Percentiles rank a stretch among this genome's conserved stretches.
Conservation (phyloP, 257 asterid genomes). For the Solanum pimpinellifolium region DNA sequence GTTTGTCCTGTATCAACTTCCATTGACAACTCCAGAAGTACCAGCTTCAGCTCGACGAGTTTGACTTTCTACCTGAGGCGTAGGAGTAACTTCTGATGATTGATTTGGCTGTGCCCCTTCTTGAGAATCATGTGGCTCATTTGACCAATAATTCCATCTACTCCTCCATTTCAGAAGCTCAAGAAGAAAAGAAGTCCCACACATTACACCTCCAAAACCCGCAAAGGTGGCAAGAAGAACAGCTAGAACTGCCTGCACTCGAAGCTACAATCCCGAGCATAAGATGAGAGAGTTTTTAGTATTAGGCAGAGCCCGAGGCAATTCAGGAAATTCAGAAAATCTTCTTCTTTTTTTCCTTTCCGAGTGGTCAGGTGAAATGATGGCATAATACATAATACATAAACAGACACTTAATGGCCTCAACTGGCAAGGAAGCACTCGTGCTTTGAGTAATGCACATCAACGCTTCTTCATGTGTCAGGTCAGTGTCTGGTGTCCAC, state of each 20-base stretch:
- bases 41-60: conserved; percentile 14
- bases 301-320: background rate
- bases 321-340: background rate
- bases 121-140: conserved; percentile 22
- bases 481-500: background rate
- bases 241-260: conserved; percentile 61
- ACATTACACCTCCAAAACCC: conserved; percentile 87
- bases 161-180: conserved; percentile 58
- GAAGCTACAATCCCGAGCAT: conserved; percentile 33
- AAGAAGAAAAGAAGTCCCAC: conserved; percentile 55
- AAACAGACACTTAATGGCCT: background rate
- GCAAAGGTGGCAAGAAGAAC: conserved; percentile 74
- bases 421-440: background rate
- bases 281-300: background rate
- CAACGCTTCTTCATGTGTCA: background rate
- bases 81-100: conserved; percentile 18
- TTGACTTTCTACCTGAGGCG: conserved; percentile 17
- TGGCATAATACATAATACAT: background rate
- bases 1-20: conserved; percentile 1
- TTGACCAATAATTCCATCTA: conserved; percentile 14
- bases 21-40: conserved; percentile 13
- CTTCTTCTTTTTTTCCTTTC: background rate
- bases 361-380: background rate
- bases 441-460: background rate
- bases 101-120: conserved; percentile 15